A percentile compares a stretch with the other conserved stretches of the same genome.
Evolutionary conservation across 108 stramenopile genomes (phyloP).

Genomic region (Cyclotella cryptica): DNA sequence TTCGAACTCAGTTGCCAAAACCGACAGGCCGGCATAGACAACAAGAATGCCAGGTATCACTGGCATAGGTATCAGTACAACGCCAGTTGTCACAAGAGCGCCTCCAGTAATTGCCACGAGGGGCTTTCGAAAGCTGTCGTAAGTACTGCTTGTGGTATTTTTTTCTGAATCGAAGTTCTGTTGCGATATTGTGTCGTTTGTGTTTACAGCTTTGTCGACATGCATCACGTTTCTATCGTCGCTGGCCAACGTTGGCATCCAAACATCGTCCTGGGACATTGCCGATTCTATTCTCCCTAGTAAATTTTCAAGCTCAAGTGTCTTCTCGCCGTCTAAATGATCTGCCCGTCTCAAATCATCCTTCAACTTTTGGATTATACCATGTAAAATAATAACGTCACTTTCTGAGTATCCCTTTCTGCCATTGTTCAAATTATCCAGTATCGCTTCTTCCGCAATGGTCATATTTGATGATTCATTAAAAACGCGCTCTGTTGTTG

Average conservation of each 20-base stretch:
- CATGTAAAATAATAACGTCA: conserved; percentile 3
- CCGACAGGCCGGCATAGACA: conserved; percentile 36
- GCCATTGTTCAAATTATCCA: conserved; percentile 1
- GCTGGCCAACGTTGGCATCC: not conserved
- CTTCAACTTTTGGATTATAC: conserved; percentile 2
- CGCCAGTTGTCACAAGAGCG: conserved; percentile 29
- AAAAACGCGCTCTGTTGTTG: too few species aligned
- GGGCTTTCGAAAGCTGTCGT: conserved; percentile 26
- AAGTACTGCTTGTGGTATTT: not conserved
- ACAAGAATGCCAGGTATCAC: conserved; percentile 37
- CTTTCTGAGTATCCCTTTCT: not conserved
- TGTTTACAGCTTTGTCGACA: too few species aligned
- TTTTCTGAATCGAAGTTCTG: not conserved
- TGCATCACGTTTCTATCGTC: not conserved
- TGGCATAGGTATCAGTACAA: conserved; percentile 33
- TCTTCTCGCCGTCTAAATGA: not conserved
- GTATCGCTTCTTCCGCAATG: not conserved
- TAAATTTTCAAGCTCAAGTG: not conserved
- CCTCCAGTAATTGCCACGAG: conserved; percentile 41
- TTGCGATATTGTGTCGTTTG: not conserved
- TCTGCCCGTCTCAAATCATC: conserved; percentile 6
- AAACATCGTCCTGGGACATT: conserved; percentile 7
- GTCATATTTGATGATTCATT: not conserved
- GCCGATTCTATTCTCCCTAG: conserved; percentile 4
- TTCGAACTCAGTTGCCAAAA: conserved; percentile 46